Conservation (phyloP, 1,284 basidiomycete species). For the Mycocalia duriaeana region DNA sequence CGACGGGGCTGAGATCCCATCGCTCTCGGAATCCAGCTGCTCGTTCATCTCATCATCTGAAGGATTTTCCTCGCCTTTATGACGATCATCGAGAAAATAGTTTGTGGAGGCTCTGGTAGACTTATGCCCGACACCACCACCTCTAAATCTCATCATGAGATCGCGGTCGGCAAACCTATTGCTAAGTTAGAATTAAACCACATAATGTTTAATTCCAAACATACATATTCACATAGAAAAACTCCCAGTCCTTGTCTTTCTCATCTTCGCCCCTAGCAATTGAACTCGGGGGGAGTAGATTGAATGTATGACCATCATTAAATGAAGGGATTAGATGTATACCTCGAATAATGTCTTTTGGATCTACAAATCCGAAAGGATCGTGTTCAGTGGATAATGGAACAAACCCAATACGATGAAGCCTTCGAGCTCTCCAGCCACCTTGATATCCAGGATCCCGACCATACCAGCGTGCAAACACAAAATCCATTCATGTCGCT, state of each 20-base stretch:
- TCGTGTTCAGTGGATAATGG: not conserved
- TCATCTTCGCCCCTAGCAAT: conserved; percentile 1
- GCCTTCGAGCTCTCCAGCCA: conserved; percentile 12
- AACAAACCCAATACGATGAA: conserved; percentile 14
- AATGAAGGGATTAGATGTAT: conserved; percentile 10
- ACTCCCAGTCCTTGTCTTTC: conserved; percentile 1
- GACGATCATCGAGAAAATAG: not conserved
- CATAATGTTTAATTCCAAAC: not conserved
- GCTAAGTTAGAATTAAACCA: not conserved
- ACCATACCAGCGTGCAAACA: conserved; percentile 17
- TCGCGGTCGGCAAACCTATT: conserved; percentile 30
- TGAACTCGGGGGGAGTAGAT: not conserved
- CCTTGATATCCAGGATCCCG: conserved; percentile 2
- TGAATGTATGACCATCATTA: not conserved
- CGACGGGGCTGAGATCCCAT: too few species aligned
- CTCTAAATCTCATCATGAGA: conserved; percentile 26
- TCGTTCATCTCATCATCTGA: not conserved
- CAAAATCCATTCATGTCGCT: conserved; percentile 11
- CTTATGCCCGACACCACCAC: conserved; percentile 26
- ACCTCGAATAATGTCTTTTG: conserved; percentile 12
- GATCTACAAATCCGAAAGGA: conserved; percentile 17
- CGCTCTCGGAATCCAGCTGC: not conserved
- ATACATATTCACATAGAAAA: conserved; percentile 4
- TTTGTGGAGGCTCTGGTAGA: not conserved
- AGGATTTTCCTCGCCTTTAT: not conserved